phyloP scores from a whole-genome alignment of 1,284 basidiomycete genomes.

The Ceratobasidium sp. region DNA sequence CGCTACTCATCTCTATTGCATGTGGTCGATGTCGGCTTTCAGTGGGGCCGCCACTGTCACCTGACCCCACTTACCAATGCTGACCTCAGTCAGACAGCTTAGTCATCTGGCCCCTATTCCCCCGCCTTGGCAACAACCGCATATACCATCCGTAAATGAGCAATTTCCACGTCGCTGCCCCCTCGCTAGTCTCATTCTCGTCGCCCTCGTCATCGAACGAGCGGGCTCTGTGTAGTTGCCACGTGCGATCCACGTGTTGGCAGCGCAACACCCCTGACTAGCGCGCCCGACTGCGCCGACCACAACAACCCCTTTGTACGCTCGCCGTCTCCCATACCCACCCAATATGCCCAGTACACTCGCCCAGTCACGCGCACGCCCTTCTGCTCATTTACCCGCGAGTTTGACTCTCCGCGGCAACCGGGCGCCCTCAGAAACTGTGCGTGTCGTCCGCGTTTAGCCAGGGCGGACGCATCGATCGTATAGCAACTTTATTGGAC shows the following conservation, averaged over 20 bases:
- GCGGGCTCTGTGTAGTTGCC: slow-evolving; percentile 38
- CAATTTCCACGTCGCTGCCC: neutral
- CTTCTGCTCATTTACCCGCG: slow-evolving; percentile 37
- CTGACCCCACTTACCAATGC: no score
- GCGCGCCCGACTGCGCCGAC: slow-evolving; percentile 18
- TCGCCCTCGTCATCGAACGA: neutral
- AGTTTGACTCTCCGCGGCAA: slow-evolving; percentile 7
- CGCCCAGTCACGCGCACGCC: slow-evolving; percentile 29
- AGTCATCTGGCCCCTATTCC: slow-evolving; percentile 15
- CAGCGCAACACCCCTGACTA: slow-evolving; percentile 12
- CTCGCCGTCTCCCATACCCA: neutral
- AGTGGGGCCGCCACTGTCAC: no score
- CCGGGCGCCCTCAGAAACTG: slow-evolving; percentile 23
- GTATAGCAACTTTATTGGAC: slow-evolving; percentile 13
- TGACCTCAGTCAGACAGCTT: neutral
- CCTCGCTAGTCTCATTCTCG: neutral
- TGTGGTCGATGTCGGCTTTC: slow-evolving; percentile 26
- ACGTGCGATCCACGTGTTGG: slow-evolving; percentile 33
- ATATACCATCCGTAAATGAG: no score
- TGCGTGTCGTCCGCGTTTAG: slow-evolving; percentile 33
- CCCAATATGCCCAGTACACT: slow-evolving; percentile 9
- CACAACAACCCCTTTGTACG: slow-evolving; percentile 30
- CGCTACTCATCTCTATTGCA: slow-evolving; percentile 15
- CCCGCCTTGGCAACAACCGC: slow-evolving; percentile 23
- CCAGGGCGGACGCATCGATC: slow-evolving; percentile 27